These are phyloP conservation scores for Hippophae rhamnoides DNA, from an alignment of 306 rosid species.

Conservation along the genomic window DNA sequence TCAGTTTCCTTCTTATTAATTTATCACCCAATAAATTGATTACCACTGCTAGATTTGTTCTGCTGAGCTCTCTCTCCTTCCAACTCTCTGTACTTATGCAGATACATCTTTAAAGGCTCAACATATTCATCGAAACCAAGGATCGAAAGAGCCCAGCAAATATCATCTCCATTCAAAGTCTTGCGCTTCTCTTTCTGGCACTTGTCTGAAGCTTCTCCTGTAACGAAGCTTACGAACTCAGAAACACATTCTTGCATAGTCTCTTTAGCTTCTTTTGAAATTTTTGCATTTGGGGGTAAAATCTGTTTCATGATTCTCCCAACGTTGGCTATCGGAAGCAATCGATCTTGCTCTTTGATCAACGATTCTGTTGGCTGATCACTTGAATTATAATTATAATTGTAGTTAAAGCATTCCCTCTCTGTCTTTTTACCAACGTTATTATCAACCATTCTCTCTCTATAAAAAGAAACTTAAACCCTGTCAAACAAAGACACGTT, in stretches of 20 bases:
- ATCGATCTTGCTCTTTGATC: slow-evolving; percentile 48
- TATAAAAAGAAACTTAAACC: too few species aligned
- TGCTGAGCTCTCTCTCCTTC: slow-evolving; percentile 24
- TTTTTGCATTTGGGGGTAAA: slow-evolving; percentile 44
- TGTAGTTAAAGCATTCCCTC: too few species aligned
- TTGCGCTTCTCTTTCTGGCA: slow-evolving; percentile 60
- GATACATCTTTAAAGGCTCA: slow-evolving; percentile 47
- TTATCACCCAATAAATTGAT: too few species aligned
- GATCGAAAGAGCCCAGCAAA: slow-evolving; percentile 46
- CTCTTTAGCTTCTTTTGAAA: slow-evolving; percentile 56
- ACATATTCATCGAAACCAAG: slow-evolving; percentile 54
- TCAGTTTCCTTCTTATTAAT: too few species aligned
- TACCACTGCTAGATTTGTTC: too few species aligned
- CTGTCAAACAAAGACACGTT: too few species aligned
- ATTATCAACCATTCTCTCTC: too few species aligned
- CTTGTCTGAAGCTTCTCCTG: slow-evolving; percentile 62
- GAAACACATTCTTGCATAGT: slow-evolving; percentile 62
- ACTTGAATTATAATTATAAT: too few species aligned
- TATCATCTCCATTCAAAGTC: slow-evolving; percentile 55
- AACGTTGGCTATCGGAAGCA: slow-evolving; percentile 26
- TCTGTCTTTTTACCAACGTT: too few species aligned
- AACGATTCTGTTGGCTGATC: not conserved
- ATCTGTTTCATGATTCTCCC: slow-evolving; percentile 48
- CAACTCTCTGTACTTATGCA: slow-evolving; percentile 42
- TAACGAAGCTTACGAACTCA: slow-evolving; percentile 56